Evolutionary conservation across 1,284 basidiomycete species (phyloP), one percentile per base, ranked within the genome.

Genomic region (Ceratobasidium sp.): DNA sequence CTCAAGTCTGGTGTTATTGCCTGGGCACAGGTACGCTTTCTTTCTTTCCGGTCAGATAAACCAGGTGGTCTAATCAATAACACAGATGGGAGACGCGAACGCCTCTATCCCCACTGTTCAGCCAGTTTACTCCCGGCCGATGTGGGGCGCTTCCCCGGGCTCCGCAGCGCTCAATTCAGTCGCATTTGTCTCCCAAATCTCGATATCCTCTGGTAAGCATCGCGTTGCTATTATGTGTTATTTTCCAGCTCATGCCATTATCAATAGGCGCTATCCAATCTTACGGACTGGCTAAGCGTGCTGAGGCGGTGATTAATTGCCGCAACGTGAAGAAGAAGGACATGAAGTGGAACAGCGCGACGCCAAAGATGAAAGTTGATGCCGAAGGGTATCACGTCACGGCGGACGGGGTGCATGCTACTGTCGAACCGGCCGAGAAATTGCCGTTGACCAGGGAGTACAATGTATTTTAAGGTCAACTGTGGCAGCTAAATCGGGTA

Each of bases 1-100:
- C 84, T 98, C 78, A 98, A 99, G 82, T 95, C 94, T 18, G 97
- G 97, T 35, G 90, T 97, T 32, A 97, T 98, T 76, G 94, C 87
- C 4, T 96, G 92, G 89, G 90, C 93, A 1, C 90, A 94, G 85
- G 93, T 92, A 75, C 73, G 47, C 54, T 2, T 49, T 26, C 2
- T 4, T 5, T 11, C 4, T 38, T 38, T 38, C 11, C 35, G 35
- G 35, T 11, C 35, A 38, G 4, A 38, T 5, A 4, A 4, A 5
- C 35, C 35, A 38, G 11, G 35, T 5, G 35, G 11, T 4, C 11
- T 18, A 61, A 54, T 30, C 59, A 70, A 50, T 23, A 55, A n/a
- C 11, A 1, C 79, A 96, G 88, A 91, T 97, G 89, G 96, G 96
- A 32, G 95, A 98, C 75, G 93, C 95, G 0, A 97, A 97, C 80